These are phyloP conservation scores for Camellia japonica DNA, from an alignment of 148 eudicot genomes.

Conservation along the genomic window DNA sequence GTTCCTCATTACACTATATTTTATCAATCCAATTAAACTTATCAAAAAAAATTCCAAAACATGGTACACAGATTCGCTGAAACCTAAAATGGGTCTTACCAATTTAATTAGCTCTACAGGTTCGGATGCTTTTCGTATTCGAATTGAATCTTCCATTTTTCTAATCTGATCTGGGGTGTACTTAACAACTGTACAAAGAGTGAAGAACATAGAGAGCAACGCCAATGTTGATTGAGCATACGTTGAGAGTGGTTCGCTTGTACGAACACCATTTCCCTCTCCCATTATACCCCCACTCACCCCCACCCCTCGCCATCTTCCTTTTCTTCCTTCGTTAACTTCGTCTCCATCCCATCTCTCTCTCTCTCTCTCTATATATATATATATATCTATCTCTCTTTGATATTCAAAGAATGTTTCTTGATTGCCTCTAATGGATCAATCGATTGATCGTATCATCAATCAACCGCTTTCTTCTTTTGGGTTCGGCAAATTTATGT, in stretches of 20 bases:
- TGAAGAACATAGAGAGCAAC: constrained; percentile 72
- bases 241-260: constrained; percentile 59
- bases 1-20: background rate
- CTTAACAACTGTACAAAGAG: constrained; percentile 66
- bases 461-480: background rate
- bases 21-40: background rate
- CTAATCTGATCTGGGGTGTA: constrained; percentile 66
- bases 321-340: constrained; percentile 25
- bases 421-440: constrained; percentile 7
- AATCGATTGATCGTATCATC: background rate
- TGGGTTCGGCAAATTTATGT: background rate
- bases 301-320: constrained; percentile 49
- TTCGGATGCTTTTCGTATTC: constrained; percentile 61
- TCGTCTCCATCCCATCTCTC: constrained; percentile 45
- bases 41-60: background rate
- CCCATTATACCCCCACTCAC: constrained; percentile 42
- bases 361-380: constrained; percentile 13
- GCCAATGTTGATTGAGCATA: constrained; percentile 75
- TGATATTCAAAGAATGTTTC: background rate
- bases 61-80: background rate
- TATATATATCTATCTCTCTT: background rate
- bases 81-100: constrained; percentile 42
- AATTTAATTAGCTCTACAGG: constrained; percentile 65
- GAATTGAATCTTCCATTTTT: constrained; percentile 80
- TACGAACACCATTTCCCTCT: constrained; percentile 68